phyloP scores from a whole-genome alignment of 345 rosid species.

The Populus alba region DNA sequence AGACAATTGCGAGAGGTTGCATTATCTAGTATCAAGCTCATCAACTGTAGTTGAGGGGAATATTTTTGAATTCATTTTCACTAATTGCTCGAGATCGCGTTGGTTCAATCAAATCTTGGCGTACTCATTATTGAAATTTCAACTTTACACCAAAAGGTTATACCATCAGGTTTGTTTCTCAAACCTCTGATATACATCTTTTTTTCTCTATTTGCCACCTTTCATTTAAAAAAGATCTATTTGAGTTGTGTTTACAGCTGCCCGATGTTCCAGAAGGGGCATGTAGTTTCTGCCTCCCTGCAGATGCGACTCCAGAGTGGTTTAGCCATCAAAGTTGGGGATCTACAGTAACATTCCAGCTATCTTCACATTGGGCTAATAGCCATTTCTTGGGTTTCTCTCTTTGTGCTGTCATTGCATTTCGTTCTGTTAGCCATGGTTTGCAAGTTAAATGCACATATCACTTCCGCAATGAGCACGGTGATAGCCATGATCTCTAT shows the following conservation, averaged over 20 bases:
- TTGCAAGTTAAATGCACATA: not conserved
- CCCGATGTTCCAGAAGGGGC: not conserved
- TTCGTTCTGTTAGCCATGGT: rapidly evolving
- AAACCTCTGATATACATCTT: not conserved
- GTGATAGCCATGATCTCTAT: not conserved
- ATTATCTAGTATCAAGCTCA: not conserved
- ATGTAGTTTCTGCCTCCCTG: not conserved
- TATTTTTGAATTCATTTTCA: not conserved
- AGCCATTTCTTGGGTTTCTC: not conserved
- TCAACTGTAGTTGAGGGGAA: not conserved
- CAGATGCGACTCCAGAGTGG: not conserved
- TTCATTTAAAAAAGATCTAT: not conserved
- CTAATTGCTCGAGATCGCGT: not conserved
- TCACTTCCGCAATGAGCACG: not conserved
- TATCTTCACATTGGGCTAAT: not conserved
- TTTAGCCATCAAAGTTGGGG: not conserved
- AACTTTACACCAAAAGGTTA: not conserved
- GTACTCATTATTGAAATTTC: not conserved
- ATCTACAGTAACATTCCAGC: not conserved
- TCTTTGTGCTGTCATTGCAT: not conserved
- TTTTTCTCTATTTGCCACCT: not conserved
- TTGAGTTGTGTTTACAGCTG: not conserved
- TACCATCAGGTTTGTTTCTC: not conserved
- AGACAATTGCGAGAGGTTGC: not conserved
- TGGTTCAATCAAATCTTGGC: too few species aligned